Conservation (phyloP, 768 basidiomycete genomes). For the Hypholoma fasciculare region DNA sequence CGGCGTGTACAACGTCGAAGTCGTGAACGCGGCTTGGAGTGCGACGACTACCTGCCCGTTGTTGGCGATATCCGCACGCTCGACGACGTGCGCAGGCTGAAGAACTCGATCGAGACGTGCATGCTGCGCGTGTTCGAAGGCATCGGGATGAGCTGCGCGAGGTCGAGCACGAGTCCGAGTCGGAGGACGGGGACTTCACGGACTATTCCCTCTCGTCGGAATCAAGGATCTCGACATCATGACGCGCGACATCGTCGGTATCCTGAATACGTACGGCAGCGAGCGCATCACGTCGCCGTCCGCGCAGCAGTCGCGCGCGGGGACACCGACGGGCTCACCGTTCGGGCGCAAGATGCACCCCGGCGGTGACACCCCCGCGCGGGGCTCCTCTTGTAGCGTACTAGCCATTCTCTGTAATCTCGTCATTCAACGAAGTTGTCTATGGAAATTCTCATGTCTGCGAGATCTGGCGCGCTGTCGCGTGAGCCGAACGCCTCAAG, state of each 20-base stretch:
- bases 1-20: slow-evolving; percentile 77
- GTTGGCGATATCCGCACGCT: slow-evolving; percentile 70
- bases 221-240: slow-evolving; percentile 74
- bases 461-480: too few relatives aligned
- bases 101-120: slow-evolving; percentile 75
- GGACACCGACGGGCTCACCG: slow-evolving; percentile 61
- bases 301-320: slow-evolving; percentile 61
- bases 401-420: too few relatives aligned
- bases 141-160: slow-evolving; percentile 54
- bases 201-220: slow-evolving; percentile 58
- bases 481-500: too few relatives aligned
- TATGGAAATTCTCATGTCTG: too few relatives aligned
- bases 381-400: too few relatives aligned
- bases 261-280: slow-evolving; percentile 70
- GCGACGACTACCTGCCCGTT: slow-evolving; percentile 90
- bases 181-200: slow-evolving; percentile 45
- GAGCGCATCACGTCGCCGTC: slow-evolving; percentile 63
- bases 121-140: slow-evolving; percentile 93
- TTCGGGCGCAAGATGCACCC: slow-evolving; percentile 33
- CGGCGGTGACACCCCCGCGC: slow-evolving; percentile 22
- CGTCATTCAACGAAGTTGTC: too few relatives aligned
- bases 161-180: slow-evolving; percentile 56
- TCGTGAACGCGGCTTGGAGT: slow-evolving; percentile 76
- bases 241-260: slow-evolving; percentile 70
- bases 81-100: slow-evolving; percentile 83